phyloP scores from a whole-genome alignment of 1,284 basidiomycete genomes.

The Grifola frondosa region DNA sequence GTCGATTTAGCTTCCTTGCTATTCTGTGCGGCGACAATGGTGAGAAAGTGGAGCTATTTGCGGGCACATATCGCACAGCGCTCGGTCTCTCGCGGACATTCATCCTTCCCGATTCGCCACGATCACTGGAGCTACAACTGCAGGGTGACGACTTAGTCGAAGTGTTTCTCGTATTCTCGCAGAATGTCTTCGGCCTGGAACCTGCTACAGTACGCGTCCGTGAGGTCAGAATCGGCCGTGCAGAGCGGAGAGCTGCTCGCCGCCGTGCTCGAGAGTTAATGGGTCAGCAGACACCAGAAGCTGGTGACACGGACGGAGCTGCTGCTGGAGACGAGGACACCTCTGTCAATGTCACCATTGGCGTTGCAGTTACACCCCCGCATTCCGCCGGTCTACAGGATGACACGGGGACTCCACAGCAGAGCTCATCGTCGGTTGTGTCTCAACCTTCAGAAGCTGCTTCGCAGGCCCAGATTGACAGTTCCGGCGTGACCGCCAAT shows the following conservation, averaged over 20 bases:
- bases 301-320: slow-evolving; percentile 37
- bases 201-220: slow-evolving; percentile 88
- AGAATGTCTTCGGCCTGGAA: slow-evolving; percentile 86
- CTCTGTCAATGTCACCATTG: slow-evolving; percentile 62
- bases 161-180: slow-evolving; percentile 83
- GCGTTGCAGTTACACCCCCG: slow-evolving; percentile 49
- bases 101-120: slow-evolving; percentile 84
- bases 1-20: slow-evolving; percentile 69
- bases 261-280: slow-evolving; percentile 68
- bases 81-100: slow-evolving; percentile 81
- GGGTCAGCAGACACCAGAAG: slow-evolving; percentile 43
- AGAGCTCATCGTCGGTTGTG: slow-evolving; percentile 6
- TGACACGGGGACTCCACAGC: slow-evolving; percentile 9
- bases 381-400: slow-evolving; percentile 11
- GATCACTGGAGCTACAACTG: slow-evolving; percentile 81
- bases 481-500: slow-evolving; percentile 24
- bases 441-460: slow-evolving; percentile 19
- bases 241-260: slow-evolving; percentile 79
- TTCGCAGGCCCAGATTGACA: slow-evolving; percentile 20
- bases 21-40: slow-evolving; percentile 89
- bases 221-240: slow-evolving; percentile 83
- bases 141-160: slow-evolving; percentile 89
- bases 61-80: slow-evolving; percentile 80
- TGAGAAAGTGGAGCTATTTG: slow-evolving; percentile 90
- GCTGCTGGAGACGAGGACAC: slow-evolving; percentile 54